Evolutionary conservation across 2,329 filamentous ascomycete genomes (phyloP).

Genomic region (Aureobasidium sp.): DNA sequence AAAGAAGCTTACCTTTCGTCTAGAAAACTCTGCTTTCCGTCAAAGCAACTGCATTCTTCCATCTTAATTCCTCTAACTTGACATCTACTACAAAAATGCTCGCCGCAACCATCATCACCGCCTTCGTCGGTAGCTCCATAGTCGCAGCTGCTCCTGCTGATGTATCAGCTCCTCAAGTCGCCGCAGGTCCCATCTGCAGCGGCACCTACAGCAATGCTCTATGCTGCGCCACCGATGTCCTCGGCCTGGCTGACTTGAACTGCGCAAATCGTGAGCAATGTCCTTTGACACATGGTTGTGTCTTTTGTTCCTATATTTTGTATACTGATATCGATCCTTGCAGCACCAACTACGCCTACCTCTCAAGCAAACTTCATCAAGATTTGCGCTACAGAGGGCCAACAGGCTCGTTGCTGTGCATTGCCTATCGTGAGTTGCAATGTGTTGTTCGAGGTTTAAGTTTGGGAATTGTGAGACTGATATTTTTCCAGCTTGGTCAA

Average conservation of each 20-base stretch:
- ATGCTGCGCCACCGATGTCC: conserved; percentile 55
- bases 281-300: no score
- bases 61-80: background rate
- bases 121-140: conserved; percentile 15
- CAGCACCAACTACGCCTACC: conserved; percentile 30
- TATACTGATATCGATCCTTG: background rate
- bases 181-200: conserved; percentile 26
- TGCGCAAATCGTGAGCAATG: conserved; percentile 44
- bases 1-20: background rate
- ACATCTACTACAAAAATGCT: conserved; percentile 11
- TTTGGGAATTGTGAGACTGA: background rate
- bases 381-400: conserved; percentile 41
- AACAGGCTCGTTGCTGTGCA: conserved; percentile 50
- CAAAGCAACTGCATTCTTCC: background rate
- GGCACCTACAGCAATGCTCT: conserved; percentile 31
- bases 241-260: conserved; percentile 49
- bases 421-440: conserved; percentile 35
- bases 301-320: no score
- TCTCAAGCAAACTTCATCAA: conserved; percentile 36
- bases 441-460: background rate
- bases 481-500: conserved; percentile 24
- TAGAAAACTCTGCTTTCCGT: background rate
- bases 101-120: conserved; percentile 11
- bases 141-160: conserved; percentile 22
- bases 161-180: conserved; percentile 25